Base-by-base conservation (phyloP, 768 basidiomycete species). In the Steccherinum ochraceum region DNA sequence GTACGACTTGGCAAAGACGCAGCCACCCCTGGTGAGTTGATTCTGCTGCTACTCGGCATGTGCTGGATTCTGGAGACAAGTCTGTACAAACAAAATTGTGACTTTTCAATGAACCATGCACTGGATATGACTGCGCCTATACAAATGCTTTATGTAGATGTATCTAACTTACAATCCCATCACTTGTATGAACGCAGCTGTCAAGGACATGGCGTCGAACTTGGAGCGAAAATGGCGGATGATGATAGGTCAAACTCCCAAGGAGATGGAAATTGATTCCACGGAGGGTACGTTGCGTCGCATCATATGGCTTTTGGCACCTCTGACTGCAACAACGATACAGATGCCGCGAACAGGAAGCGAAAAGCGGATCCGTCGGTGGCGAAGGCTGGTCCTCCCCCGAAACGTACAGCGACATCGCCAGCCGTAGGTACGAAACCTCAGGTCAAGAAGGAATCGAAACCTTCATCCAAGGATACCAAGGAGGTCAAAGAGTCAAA, bases 131-230 rank as follows among this genome's bases (percentile, higher is more conserved):
- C 16, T 16, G 30, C 30, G 30, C 30, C 7, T 35, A 35, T 16
- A 35, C 30, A 35, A 16, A 35, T 7, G 16, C 30, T 10, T 19
- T 10, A 43, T 10, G 41, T 43, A 43, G 61, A 71, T 81, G 76
- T 84, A 84, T 86, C 84, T 89, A 82, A 89, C 85, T 63, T 62
- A 69, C 62, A 51, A 60, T 66, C 69, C 64, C 67, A 68, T 71
- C 70, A 72, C 65, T 61, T 66, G 61, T 68, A n/a, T 69, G 67
- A 55, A 68, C 67, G 67, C 76, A 92, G 89, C 89, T 72, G 80
- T 89, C 84, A 88, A 90, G 83, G 89, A 92, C 73, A 89, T 92
- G 86, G 89, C 89, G 61, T 80, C 80, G 65, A 90, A 89, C 73
- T 75, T 92, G 72, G 88, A 89, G 70, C 80, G 80, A 61, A 83